Evolutionary conservation across 2,329 filamentous ascomycete genomes (phyloP).

Genomic region (Colletotrichum paranaense): DNA sequence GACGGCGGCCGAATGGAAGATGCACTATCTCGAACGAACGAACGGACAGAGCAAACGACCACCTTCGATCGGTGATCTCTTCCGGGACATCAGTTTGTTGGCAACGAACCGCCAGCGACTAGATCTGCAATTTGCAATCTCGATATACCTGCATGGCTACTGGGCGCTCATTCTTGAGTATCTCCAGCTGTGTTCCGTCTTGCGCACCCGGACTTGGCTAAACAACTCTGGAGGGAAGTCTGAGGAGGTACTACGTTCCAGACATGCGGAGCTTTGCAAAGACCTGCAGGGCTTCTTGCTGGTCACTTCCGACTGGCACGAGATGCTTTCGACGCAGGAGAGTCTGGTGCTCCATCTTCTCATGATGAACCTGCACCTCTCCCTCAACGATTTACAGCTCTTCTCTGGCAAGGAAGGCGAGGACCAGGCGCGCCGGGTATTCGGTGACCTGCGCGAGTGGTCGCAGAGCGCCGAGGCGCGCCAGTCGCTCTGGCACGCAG

Average conservation of each 20-base stretch:
- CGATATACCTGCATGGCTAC: constrained; percentile 72
- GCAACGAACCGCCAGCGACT: constrained; percentile 60
- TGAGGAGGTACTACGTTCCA: constrained; percentile 61
- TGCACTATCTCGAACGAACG: constrained; percentile 60
- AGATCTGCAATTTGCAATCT: constrained; percentile 67
- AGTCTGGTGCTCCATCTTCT: constrained; percentile 64
- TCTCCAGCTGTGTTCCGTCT: constrained; percentile 66
- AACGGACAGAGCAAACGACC: constrained; percentile 52
- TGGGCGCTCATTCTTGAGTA: constrained; percentile 76
- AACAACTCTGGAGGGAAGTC: constrained; percentile 51
- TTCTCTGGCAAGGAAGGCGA: constrained; percentile 76
- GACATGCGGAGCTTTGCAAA: constrained; percentile 72
- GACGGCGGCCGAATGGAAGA: constrained; percentile 73
- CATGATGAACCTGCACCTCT: constrained; percentile 73
- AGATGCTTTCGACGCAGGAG: constrained; percentile 57
- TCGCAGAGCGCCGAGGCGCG: constrained; percentile 64
- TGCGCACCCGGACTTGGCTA: constrained; percentile 59
- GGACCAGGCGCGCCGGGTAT: constrained; percentile 71
- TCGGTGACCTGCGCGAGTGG: constrained; percentile 70
- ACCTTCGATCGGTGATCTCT: constrained; percentile 65
- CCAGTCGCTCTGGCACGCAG: constrained; percentile 74
- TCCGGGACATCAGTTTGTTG: constrained; percentile 67
- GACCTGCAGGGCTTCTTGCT: constrained; percentile 62
- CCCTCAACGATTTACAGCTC: constrained; percentile 73
- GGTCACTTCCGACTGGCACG: constrained; percentile 54